A percentile compares a stretch with the other conserved stretches of the same genome.
Conservation (phyloP, 78 protist species). For the Dictyostelium capitatum region DNA sequence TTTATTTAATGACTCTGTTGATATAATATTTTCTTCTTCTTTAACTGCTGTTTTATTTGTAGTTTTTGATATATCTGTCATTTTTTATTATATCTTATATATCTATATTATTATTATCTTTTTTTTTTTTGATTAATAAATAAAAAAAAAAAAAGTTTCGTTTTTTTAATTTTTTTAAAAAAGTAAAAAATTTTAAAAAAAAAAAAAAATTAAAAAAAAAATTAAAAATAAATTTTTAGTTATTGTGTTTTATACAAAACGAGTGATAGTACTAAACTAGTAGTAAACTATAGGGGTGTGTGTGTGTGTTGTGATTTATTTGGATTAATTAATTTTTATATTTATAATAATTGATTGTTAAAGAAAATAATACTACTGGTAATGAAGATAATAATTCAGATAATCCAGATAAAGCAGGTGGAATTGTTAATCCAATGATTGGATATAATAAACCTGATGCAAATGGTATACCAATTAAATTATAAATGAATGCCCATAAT, state of each 20-base stretch:
- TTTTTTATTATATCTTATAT: background rate
- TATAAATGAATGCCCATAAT: constrained; percentile 94
- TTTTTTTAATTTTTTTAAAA: too few relatives aligned
- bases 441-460: constrained; percentile 93
- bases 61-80: background rate
- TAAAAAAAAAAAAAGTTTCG: too few relatives aligned
- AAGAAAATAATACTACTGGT: constrained; percentile 82
- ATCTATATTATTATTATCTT: background rate
- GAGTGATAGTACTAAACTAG: too few relatives aligned
- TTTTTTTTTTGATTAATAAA: too few relatives aligned
- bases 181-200: too few relatives aligned
- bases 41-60: background rate
- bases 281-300: too few relatives aligned
- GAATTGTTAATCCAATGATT: constrained; percentile 61
- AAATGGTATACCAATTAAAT: constrained; percentile 89
- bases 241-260: too few relatives aligned
- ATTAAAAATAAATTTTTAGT: too few relatives aligned
- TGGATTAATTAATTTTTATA: background rate
- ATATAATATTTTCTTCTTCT: constrained; percentile 24
- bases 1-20: constrained; percentile 28
- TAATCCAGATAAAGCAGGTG: constrained; percentile 90
- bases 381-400: constrained; percentile 87
- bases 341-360: constrained; percentile 36
- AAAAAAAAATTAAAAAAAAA: too few relatives aligned
- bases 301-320: too few relatives aligned